These are phyloP conservation scores for Talaromyces amestolkiae DNA, from an alignment of 2,329 filamentous ascomycete species.

Conservation along the genomic window DNA sequence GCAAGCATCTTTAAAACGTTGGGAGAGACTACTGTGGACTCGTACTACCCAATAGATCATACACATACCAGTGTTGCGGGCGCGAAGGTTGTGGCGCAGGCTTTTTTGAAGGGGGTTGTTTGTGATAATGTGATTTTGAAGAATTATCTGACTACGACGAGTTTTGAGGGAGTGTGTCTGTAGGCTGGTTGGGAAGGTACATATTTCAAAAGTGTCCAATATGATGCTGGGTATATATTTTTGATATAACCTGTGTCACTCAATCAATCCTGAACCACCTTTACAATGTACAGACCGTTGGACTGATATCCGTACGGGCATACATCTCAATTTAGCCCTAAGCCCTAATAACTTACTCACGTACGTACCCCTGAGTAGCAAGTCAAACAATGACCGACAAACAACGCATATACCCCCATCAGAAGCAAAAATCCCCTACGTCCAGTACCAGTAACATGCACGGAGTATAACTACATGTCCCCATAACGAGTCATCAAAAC, in stretches of 20 bases:
- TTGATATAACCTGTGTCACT: too few species aligned
- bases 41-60: slow-evolving; percentile 59
- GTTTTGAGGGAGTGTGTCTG: slow-evolving; percentile 31
- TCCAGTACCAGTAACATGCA: neutral
- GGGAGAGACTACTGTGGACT: slow-evolving; percentile 52
- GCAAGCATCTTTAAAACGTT: slow-evolving; percentile 54
- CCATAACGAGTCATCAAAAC: neutral
- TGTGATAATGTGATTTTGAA: slow-evolving; percentile 49
- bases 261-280: too few species aligned
- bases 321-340: neutral
- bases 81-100: slow-evolving; percentile 56
- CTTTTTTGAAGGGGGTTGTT: slow-evolving; percentile 58
- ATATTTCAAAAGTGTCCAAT: too few species aligned
- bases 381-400: neutral
- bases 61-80: slow-evolving; percentile 60
- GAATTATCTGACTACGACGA: slow-evolving; percentile 32
- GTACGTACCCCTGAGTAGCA: neutral
- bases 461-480: too few species aligned
- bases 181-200: slow-evolving; percentile 13
- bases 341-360: neutral
- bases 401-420: neutral
- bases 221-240: too few species aligned
- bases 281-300: neutral
- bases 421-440: neutral
- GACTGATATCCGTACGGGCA: neutral